A percentile compares a stretch with the other conserved stretches of the same genome.
Conservation (phyloP, 139 green algal species). For the Volvox africanus region DNA sequence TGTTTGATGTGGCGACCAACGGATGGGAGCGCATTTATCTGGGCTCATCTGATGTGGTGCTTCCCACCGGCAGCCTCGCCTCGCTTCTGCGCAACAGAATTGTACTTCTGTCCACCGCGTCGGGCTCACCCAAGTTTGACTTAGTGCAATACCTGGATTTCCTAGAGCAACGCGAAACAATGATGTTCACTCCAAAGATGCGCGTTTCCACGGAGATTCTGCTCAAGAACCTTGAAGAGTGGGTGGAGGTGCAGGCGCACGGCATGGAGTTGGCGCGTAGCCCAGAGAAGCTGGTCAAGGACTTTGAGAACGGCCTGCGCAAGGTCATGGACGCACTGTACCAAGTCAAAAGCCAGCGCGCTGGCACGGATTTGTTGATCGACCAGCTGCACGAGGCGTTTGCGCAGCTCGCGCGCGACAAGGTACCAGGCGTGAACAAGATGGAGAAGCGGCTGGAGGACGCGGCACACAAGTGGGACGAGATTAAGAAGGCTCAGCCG, state of each 20-base stretch:
- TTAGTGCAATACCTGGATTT: constrained; percentile 74
- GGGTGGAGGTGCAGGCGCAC: constrained; percentile 70
- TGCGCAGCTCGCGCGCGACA: constrained; percentile 61
- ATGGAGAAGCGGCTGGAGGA: constrained; percentile 84
- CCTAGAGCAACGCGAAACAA: constrained; percentile 53
- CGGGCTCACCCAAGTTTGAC: constrained; percentile 81
- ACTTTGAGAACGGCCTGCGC: constrained; percentile 75
- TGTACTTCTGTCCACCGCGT: constrained; percentile 66
- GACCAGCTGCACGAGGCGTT: constrained; percentile 84
- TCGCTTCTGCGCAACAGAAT: constrained; percentile 59
- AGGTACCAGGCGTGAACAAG: constrained; percentile 65
- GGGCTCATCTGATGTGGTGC: constrained; percentile 64
- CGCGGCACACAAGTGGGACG: constrained; percentile 72
- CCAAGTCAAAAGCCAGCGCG: constrained; percentile 77
- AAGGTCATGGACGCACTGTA: constrained; percentile 89
- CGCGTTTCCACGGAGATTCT: constrained; percentile 47
- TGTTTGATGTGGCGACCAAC: constrained; percentile 71
- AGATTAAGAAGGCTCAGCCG: constrained; percentile 79
- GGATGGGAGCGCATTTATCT: constrained; percentile 75
- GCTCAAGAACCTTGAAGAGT: constrained; percentile 77
- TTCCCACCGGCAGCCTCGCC: constrained; percentile 55
- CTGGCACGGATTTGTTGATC: constrained; percentile 77
- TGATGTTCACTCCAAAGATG: constrained; percentile 76
- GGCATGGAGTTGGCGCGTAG: constrained; percentile 78
- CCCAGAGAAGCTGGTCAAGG: constrained; percentile 64